Base-by-base conservation (phyloP, 1,284 basidiomycete genomes). In the Moesziomyces parantarcticus region DNA sequence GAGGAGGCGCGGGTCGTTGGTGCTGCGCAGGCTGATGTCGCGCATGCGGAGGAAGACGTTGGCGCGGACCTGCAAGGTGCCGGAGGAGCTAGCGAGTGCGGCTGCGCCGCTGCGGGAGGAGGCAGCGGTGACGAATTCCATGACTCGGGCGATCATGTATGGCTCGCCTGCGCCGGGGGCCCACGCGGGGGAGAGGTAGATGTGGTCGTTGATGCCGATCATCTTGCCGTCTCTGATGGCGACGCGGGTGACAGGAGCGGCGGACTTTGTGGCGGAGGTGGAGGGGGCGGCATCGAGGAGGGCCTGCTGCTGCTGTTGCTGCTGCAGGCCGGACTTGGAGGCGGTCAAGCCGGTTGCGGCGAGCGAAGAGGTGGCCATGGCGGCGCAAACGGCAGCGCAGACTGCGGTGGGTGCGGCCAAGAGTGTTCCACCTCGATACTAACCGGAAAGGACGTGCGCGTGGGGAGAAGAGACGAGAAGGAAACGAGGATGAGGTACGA, bases 31-130 rank as follows among this genome's bases (percentile, higher is more conserved):
- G 84, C 89, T 91, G 80, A 93, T 91, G 87, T 94, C 92, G 85
- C 90, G 89, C 72, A 93, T 93, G 67, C 94, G 91, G 85, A 97
- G 93, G 85, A 94, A 97, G 88, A 94, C 91, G 52, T 93, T 93
- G 55, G 95, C 88, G 47, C 94, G 90, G 70, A 94, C 93, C 61
- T 86, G 85, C 29, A 78, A 46, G 11, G 76, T 78, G 41, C 75
- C 54, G 69, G 74, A 66, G 80, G 68, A 66, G 52, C 74, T 72
- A 23, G 83, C 92, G 89, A 77, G 91, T 89, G 84, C 89, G 88
- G 42, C 88, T 85, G 84, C 90, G 89, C 78, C 85, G 84, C 76
- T 85, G 80, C 80, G 89, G 88, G 87, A 86, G 63, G 89, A 90
- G 82, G 90, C 89, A 36, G 92, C 90, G 45, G 92, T 91, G 40